Conservation (phyloP, 208 protist species). For the Leishmania guyanensis region DNA sequence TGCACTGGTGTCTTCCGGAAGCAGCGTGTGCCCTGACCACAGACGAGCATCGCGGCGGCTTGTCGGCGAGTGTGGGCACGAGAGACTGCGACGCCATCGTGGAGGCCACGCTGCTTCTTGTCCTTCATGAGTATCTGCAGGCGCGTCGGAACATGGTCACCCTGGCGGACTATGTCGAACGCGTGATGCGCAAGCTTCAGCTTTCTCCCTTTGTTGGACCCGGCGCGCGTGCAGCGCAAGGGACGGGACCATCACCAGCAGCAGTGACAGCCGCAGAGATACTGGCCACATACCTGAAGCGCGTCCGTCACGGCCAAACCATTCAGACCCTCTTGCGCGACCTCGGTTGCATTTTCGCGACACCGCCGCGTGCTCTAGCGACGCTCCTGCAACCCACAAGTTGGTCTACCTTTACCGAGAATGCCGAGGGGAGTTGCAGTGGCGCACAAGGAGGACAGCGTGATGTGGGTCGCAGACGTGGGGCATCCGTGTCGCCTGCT, state of each 20-base stretch:
- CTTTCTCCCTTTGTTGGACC: constrained; percentile 14
- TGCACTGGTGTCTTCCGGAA: constrained; percentile 66
- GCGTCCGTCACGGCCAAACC: constrained; percentile 21
- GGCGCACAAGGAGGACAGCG: not conserved
- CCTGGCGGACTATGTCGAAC: constrained; percentile 65
- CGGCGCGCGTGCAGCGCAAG: not conserved
- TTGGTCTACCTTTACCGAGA: not conserved
- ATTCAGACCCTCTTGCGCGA: constrained; percentile 49
- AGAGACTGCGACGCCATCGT: constrained; percentile 25
- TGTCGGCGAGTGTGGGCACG: not conserved
- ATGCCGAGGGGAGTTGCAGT: not conserved
- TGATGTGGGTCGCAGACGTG: not conserved
- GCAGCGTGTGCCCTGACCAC: constrained; percentile 23
- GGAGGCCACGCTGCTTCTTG: constrained; percentile 53
- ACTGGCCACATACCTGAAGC: constrained; percentile 18
- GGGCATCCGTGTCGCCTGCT: not conserved
- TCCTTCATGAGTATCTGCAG: constrained; percentile 63
- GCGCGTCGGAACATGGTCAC: constrained; percentile 54
- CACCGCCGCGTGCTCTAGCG: constrained; percentile 36
- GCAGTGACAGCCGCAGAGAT: constrained; percentile 10
- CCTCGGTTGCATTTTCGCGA: constrained; percentile 65
- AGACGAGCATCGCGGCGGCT: not conserved
- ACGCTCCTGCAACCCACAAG: not conserved
- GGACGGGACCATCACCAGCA: not conserved
- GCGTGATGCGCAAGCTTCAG: constrained; percentile 63